A percentile compares a stretch with the other conserved stretches of the same genome.
phyloP scores from a whole-genome alignment of 1,139 yeast genomes.

The Yamadazyma triangularis region DNA sequence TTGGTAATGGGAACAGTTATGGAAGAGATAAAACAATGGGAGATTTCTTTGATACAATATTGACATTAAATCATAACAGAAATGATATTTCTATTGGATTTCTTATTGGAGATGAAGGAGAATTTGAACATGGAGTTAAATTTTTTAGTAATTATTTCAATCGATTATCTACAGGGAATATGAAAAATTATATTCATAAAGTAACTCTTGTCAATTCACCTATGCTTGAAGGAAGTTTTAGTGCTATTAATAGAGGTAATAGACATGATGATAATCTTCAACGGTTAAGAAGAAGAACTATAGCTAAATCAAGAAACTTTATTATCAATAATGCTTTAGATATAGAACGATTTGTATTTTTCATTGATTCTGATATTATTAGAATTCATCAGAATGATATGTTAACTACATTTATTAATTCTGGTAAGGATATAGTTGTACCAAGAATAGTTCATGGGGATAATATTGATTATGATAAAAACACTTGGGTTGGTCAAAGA shows the following conservation, averaged over 20 bases:
- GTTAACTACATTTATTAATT: constrained; percentile 25
- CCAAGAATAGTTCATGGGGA: constrained; percentile 31
- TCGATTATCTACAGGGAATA: constrained; percentile 1
- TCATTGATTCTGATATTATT: constrained; percentile 41
- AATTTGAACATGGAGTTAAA: constrained; percentile 17
- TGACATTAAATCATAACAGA: constrained; percentile 11
- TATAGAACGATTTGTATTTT: constrained; percentile 35
- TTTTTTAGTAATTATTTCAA: constrained; percentile 14
- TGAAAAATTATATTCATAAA: constrained; percentile 10
- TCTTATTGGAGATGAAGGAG: constrained; percentile 21
- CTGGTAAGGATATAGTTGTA: constrained; percentile 37
- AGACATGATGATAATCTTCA: constrained; percentile 31
- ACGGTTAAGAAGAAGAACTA: constrained; percentile 26
- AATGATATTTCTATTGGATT: constrained; percentile 26
- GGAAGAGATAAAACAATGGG: constrained; percentile 21
- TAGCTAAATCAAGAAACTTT: constrained; percentile 35
- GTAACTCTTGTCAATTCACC: constrained; percentile 31
- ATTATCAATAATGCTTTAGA: constrained; percentile 23
- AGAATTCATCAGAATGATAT: constrained; percentile 23
- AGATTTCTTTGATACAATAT: constrained; percentile 22
- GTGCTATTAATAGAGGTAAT: constrained; percentile 16
- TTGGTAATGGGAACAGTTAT: constrained; percentile 24
- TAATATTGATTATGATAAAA: constrained; percentile 34
- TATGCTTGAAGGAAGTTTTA: constrained; percentile 22
- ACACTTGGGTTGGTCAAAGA: constrained; percentile 47